Base-by-base conservation (phyloP, 2,329 filamentous ascomycete genomes). In the Amphichorda felina region DNA sequence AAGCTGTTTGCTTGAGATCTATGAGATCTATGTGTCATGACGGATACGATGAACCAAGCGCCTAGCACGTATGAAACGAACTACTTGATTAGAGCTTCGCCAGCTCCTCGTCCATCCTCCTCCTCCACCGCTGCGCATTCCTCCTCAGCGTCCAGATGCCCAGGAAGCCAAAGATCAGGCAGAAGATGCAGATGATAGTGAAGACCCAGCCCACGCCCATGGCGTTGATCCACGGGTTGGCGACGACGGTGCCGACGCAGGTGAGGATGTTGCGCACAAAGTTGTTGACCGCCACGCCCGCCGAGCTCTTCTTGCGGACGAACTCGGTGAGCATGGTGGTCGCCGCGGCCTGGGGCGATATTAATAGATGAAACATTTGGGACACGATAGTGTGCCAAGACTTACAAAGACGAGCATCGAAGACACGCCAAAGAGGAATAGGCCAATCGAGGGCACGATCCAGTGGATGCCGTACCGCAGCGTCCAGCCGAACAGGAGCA, bases 261-360 rank as follows among this genome's bases (percentile, higher is more conserved):
- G 72, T 77, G 46, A 87, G 78, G 27, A 87, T 83, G 46, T 89
- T 91, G 33, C 84, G 65, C 35, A 84, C 66, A 48, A 89, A 84
- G 51, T 89, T 89, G 55, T 89, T 88, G 30, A 88, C 64, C 0
- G 84, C 85, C 3, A 89, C 81, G 1, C 82, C 83, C 9, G 72
- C 72, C 4, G 76, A 82, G 34, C 78, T 79, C 42, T 70, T 68
- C 29, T 73, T 68, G 11, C 82, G 82, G 66, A 89, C 79, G 50
- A 89, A 87, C 50, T 91, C 84, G 0, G 84, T 89, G 44, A 91
- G 63, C 81, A 91, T 87, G 0, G 85, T 91, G 0, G 82, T 87
- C 0, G 74, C 67, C 45, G 75, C 70, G 33, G 74, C 57, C 60
- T 63, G 22, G 15, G 28, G 14, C 4, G 5, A 30, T 15, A 30